Evolutionary conservation across 2,329 filamentous ascomycete species (phyloP), one percentile per base, ranked within the genome.

Genomic region (Colletotrichum abscissum): DNA sequence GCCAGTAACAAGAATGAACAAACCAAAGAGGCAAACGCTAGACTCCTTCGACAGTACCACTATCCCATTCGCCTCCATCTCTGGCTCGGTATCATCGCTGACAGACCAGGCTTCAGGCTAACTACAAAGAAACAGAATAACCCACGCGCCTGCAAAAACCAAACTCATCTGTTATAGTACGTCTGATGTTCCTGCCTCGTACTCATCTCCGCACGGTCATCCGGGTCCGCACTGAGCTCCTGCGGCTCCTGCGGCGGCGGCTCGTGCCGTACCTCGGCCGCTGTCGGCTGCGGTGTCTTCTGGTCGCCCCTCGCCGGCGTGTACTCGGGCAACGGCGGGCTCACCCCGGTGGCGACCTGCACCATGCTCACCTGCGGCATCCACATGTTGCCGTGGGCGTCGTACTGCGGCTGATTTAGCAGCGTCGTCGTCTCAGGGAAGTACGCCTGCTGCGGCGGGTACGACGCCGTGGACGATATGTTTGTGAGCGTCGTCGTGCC

Each of bases 301-400:
- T n/a, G 54, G 28, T 70, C 64, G 19, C 59, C 63, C 57, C n/a
- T 58, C 58, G 62, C 54, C 19, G 67, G 67, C 35, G 73, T 72
- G n/a, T 75, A 71, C 72, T 24, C 67, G 54, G 70, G 66, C 62
- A 14, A 56, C 46, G 62, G 30, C 69, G 30, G 54, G 26, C 52
- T 28, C 63, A 55, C 42, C 5, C 76, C 74, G 9, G 75, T 67
- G 11, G 70, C 62, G 7, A 76, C 56, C 72, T 77, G 78, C 67
- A 82, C 75, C 75, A 80, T 79, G 67, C 80, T 80, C 58, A 81
- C 80, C 58, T 82, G 80, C 19, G 80, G 80, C 67, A 79, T 65
- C 81, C 81, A 82, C 16, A 80, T 60, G 58, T 80, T 81, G 55
- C 79, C 79, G 56, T 81, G 76, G 22, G 76, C 78, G 70, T 81